A percentile compares a stretch with the other conserved stretches of the same genome.
Evolutionary conservation across 2,329 filamentous ascomycete genomes (phyloP).

Genomic region (Zasmidium angulare): DNA sequence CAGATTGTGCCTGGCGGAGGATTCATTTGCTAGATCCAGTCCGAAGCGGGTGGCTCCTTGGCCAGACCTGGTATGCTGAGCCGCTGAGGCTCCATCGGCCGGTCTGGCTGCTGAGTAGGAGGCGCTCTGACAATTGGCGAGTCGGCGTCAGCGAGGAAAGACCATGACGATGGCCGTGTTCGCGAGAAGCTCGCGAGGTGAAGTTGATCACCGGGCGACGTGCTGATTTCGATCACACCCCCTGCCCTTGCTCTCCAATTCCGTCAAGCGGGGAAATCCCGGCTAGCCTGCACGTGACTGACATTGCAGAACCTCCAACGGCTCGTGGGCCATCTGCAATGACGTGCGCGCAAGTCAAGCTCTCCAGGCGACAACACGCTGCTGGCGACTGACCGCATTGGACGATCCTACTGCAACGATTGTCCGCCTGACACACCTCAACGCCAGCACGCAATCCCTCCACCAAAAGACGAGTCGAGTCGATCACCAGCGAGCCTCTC

Average conservation of each 20-base stretch:
- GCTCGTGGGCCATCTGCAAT: neutral
- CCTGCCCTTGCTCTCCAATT: too few relatives aligned
- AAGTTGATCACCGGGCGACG: too few relatives aligned
- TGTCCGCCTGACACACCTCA: neutral
- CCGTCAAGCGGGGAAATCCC: neutral
- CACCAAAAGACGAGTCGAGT: neutral
- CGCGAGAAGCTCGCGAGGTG: too few relatives aligned
- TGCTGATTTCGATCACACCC: too few relatives aligned
- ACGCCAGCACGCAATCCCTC: neutral
- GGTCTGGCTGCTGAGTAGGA: neutral
- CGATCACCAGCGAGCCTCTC: neutral
- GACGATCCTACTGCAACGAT: neutral
- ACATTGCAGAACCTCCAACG: neutral
- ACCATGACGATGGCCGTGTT: too few relatives aligned
- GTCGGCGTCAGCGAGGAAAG: too few relatives aligned
- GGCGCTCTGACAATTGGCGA: neutral
- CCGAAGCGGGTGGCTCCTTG: neutral
- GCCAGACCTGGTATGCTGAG: neutral
- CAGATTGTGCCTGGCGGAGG: neutral
- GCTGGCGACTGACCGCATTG: too few relatives aligned
- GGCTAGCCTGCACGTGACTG: neutral
- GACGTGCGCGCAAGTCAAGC: neutral
- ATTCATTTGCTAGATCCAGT: neutral
- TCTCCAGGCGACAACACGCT: neutral
- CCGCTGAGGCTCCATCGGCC: neutral